Conservation (phyloP, 192 early-diverging fungal species). For the Coemansia sp. region DNA sequence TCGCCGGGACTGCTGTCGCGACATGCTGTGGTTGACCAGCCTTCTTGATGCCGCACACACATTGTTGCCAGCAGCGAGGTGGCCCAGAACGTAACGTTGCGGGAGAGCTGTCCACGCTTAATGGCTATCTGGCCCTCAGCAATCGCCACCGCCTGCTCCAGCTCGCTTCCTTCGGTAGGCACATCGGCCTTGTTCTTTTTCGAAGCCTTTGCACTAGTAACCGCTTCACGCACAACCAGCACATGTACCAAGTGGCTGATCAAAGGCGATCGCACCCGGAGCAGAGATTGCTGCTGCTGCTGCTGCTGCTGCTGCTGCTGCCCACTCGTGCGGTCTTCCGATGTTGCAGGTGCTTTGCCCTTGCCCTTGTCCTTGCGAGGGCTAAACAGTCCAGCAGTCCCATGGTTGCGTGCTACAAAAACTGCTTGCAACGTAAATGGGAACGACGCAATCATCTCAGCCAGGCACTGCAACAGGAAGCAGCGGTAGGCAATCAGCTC, state of each 20-base stretch:
- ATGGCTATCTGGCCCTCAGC: slow-evolving; percentile 39
- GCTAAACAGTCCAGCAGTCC: slow-evolving; percentile 14
- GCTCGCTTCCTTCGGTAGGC: slow-evolving; percentile 22
- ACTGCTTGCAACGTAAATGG: slow-evolving; percentile 52
- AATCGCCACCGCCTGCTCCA: slow-evolving; percentile 39
- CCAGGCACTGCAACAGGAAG: slow-evolving; percentile 82
- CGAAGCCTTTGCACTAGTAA: slow-evolving; percentile 24
- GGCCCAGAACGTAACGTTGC: slow-evolving; percentile 66
- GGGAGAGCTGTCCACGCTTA: slow-evolving; percentile 56
- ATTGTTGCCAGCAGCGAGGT: slow-evolving; percentile 60
- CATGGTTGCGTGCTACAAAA: slow-evolving; percentile 36
- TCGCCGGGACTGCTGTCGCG: background rate
- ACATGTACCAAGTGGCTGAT: slow-evolving; percentile 51
- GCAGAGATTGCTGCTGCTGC: slow-evolving; percentile 2
- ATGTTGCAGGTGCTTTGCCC: slow-evolving; percentile 12
- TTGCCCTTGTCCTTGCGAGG: slow-evolving; percentile 46
- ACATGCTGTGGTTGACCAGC: slow-evolving; percentile 26
- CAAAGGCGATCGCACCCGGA: slow-evolving; percentile 44
- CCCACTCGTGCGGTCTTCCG: slow-evolving; percentile 8
- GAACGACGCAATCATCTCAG: slow-evolving; percentile 87
- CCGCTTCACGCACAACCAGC: slow-evolving; percentile 51
- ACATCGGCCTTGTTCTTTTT: slow-evolving; percentile 23
- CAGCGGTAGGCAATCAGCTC: slow-evolving; percentile 58
- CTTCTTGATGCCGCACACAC: slow-evolving; percentile 46
- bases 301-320: slow-evolving; percentile 11